Base-by-base conservation (phyloP, 129 eudicot genomes). In the Solidago caesia region DNA sequence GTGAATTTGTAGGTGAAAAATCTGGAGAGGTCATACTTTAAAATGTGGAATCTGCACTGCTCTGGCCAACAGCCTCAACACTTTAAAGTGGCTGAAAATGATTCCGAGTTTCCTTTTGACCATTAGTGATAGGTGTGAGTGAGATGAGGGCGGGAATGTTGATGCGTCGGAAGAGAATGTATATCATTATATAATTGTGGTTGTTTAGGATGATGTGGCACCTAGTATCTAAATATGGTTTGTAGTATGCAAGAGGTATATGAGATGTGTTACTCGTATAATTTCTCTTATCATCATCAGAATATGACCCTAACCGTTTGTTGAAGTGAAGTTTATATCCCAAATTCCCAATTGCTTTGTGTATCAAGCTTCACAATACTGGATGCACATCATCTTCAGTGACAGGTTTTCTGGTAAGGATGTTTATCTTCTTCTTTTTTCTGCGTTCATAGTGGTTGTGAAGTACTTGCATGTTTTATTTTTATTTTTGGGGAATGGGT, bases 31-130 rank as follows among this genome's bases (percentile, higher is more conserved):
- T 76, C 93, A 26, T 94, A 86, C 75, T 91, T 83, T 55, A 91
- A 85, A 87, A 94, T 94, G 99, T 94, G 99, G 99, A 91, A 90
- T 77, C 74, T 94, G 49, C 83, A 88, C 74, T 94, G 99, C 81
- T 81, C 90, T 0, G 96, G 96, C 29, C 90, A 91, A 44, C 92
- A 85, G 27, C 97, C 99, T 56, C 87, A 84, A 56, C 97, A 84
- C 71, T 90, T 94, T 65, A 94, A 88, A 80, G 97, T 94, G 78
- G 56, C 78, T 0, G 99, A 94, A 89, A 91, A 87, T 26, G 89
- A 91, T 68, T 61, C 67, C 0, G 96, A 94, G 74, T 91, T 80
- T 75, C 99, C 99, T 0, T 94, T 70, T 84, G 94, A 91, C 68
- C 77, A 84, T 52, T 94, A 90, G 83, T 58, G 66, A 79, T 77